Conservation (phyloP, 305 asterid species). For the Fraxinus paxiana region DNA sequence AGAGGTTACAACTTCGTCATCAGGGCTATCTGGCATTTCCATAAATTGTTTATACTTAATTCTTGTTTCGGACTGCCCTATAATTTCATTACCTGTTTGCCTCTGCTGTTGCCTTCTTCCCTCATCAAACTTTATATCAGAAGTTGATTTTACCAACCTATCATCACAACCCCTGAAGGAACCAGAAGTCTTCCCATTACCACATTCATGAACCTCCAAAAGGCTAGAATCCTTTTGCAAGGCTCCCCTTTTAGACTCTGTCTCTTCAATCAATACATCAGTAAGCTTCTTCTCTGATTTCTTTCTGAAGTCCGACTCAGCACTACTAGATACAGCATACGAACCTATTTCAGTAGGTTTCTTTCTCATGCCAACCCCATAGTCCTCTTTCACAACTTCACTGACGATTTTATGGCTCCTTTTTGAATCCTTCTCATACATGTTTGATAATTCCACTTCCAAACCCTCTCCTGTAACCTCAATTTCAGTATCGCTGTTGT, state of each 20-base stretch:
- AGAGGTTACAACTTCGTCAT: constrained; percentile 31
- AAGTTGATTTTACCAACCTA: constrained; percentile 32
- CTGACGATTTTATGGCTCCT: constrained; percentile 34
- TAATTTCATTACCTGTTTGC: constrained; percentile 37
- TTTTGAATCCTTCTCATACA: constrained; percentile 29
- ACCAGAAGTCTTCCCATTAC: constrained; percentile 33
- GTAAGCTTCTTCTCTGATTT: constrained; percentile 81
- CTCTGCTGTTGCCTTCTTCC: constrained; percentile 32
- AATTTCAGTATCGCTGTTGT: constrained; percentile 47
- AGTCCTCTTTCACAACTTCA: constrained; percentile 34
- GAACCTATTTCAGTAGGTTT: constrained; percentile 31
- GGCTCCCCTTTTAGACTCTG: constrained; percentile 38
- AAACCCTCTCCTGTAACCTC: constrained; percentile 40
- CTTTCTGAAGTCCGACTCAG: constrained; percentile 62
- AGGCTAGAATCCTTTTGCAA: constrained; percentile 35
- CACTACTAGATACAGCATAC: constrained; percentile 35
- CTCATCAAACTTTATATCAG: constrained; percentile 31
- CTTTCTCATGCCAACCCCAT: constrained; percentile 36
- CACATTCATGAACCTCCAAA: constrained; percentile 32
- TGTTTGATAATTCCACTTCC: constrained; percentile 32
- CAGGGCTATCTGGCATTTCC: constrained; percentile 33
- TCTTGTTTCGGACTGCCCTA: constrained; percentile 40
- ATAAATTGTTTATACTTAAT: constrained; percentile 51
- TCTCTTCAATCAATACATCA: constrained; percentile 53
- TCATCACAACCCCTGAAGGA: constrained; percentile 40